A percentile compares a stretch with the other conserved stretches of the same genome.
These are phyloP conservation scores for Litchi chinensis DNA, from an alignment of 345 rosid genomes.

Conservation along the genomic window DNA sequence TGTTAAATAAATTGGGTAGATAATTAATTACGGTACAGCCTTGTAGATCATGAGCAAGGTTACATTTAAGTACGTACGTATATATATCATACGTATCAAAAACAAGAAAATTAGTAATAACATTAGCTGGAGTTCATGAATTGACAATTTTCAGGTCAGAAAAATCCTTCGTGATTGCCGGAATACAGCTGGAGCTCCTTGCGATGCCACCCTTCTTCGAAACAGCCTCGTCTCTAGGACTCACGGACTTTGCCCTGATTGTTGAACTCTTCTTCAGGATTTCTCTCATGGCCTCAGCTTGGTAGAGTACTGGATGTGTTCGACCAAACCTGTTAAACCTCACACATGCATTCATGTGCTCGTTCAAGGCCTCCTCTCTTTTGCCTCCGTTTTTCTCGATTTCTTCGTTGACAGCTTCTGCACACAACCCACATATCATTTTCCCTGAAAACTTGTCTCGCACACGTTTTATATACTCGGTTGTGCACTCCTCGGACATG, in stretches of 20 bases:
- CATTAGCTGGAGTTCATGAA: not conserved
- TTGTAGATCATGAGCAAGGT: not conserved
- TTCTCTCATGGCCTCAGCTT: slow-evolving; percentile 85
- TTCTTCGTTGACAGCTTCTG: slow-evolving; percentile 74
- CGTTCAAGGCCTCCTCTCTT: slow-evolving; percentile 60
- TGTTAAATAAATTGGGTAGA: not conserved
- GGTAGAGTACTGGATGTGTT: slow-evolving; percentile 72
- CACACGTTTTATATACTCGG: slow-evolving; percentile 57
- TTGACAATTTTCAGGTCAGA: slow-evolving; percentile 31
- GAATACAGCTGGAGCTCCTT: slow-evolving; percentile 84
- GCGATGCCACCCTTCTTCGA: slow-evolving; percentile 40
- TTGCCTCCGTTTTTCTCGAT: slow-evolving; percentile 60
- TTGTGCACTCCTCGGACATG: slow-evolving; percentile 86
- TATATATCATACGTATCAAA: too few species aligned
- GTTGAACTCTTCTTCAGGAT: slow-evolving; percentile 59
- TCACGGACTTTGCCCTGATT: slow-evolving; percentile 38
- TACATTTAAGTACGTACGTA: not conserved
- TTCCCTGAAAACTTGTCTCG: slow-evolving; percentile 64
- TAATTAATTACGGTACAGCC: not conserved
- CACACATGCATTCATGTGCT: slow-evolving; percentile 68
- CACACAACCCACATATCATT: slow-evolving; percentile 74
- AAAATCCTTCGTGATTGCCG: slow-evolving; percentile 57
- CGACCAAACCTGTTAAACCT: slow-evolving; percentile 70
- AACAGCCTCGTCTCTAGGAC: slow-evolving; percentile 38
- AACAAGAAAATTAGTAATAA: too few species aligned